Base-by-base conservation (phyloP, 768 basidiomycete genomes). In the Tricholoma flavovirens region DNA sequence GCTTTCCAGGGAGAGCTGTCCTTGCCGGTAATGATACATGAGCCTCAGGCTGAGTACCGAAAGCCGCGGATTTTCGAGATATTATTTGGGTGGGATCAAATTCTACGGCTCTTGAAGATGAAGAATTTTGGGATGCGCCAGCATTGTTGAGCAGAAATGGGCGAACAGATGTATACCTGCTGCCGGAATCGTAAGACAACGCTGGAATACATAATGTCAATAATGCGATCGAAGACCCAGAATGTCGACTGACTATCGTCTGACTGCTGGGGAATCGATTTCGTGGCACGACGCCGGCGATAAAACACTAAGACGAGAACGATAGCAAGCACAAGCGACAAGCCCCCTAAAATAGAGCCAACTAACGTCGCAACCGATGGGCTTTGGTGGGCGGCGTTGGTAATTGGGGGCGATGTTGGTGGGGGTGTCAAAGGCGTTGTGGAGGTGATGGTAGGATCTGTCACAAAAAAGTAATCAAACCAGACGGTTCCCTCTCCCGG, bases 381-480 rank as follows among this genome's bases (percentile, higher is more conserved):
- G 55, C 56, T 60, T 10, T 26, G 46, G 1, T 46, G 52, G 12
- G 45, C 56, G 22, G 48, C 56, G 22, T 57, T 15, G 15, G 38
- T 43, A n/a, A 48, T 36, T 15, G 51, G 52, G 7, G 53, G 53
- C 17, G 43, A 46, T 10, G 64, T 55, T 17, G 52, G n/a, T n/a
- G 54, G n/a, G 4, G 64, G 52, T 17, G 49, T 21, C 15, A 57
- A 30, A 26, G 53, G 19, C 8, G 17, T 43, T 3, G 62, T 56
- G 17, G 60, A 54, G 19, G 61, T 35, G 33, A 64, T 63, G 26
- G 64, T 65, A 5, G 67, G 64, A 52, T 69, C 65, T 6, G 56
- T 62, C 2, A 70, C 68, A 11, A 64, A 54, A 54, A 76, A 76
- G 56, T 72, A 75, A 48, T 76, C 75, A 56, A 75, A 75, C 75